Conservation (phyloP, 768 basidiomycete genomes). For the Phylloporus scabripes region DNA sequence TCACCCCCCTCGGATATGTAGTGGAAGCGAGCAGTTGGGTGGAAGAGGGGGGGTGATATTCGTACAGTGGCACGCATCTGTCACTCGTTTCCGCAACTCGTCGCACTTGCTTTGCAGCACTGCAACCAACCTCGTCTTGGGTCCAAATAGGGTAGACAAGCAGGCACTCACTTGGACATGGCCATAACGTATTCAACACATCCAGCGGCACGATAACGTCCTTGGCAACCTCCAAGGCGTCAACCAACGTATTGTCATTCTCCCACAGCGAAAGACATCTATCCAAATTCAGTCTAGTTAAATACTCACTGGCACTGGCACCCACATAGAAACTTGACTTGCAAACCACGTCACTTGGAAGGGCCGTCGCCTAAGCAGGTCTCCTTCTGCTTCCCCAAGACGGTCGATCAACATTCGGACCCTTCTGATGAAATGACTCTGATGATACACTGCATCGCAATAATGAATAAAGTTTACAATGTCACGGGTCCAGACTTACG, state of each 20-base stretch:
- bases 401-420: constrained; percentile 51
- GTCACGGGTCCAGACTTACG: constrained; percentile 41
- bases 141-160: constrained; percentile 3
- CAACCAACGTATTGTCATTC: constrained; percentile 49
- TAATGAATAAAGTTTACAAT: constrained; percentile 1
- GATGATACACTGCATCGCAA: constrained; percentile 52
- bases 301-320: not conserved
- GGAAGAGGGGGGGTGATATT: constrained; percentile 40
- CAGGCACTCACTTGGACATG: constrained; percentile 40
- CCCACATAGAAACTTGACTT: constrained; percentile 60
- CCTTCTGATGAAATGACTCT: constrained; percentile 58
- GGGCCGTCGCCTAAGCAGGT: constrained; percentile 60
- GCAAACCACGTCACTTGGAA: constrained; percentile 70
- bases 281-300: constrained; percentile 1
- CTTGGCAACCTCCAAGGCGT: constrained; percentile 63
- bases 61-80: constrained; percentile 42
- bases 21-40: constrained; percentile 35
- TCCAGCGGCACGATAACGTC: constrained; percentile 59
- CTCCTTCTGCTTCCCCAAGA: constrained; percentile 44
- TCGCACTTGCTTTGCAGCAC: constrained; percentile 46
- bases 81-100: constrained; percentile 44
- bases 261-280: constrained; percentile 67
- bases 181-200: constrained; percentile 67
- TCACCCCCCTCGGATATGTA: constrained; percentile 28
- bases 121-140: constrained; percentile 22